These are phyloP conservation scores for Endogone sp. DNA, from an alignment of 192 early-diverging fungal genomes.

Conservation along the genomic window DNA sequence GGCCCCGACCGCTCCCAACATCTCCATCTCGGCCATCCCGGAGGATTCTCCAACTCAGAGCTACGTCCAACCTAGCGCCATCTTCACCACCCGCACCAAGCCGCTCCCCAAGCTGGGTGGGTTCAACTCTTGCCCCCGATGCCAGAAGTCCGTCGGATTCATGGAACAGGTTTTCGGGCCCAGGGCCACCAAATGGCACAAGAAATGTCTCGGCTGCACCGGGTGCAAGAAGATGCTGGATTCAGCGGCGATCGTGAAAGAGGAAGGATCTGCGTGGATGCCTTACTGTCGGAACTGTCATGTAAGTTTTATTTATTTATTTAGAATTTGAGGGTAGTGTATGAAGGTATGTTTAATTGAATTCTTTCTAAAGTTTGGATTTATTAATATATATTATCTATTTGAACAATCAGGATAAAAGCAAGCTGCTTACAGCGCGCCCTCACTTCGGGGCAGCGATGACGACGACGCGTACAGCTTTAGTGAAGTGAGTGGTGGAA, in stretches of 20 bases:
- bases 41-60: constrained; percentile 9
- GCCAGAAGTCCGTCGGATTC: constrained; percentile 37
- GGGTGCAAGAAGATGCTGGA: constrained; percentile 47
- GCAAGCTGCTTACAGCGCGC: too few species aligned
- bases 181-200: constrained; percentile 46
- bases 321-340: too few species aligned
- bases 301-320: too few species aligned
- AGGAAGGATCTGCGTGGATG: constrained; percentile 24
- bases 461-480: too few species aligned
- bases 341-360: too few species aligned
- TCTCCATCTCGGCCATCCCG: background rate
- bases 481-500: too few species aligned
- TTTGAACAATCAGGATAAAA: too few species aligned
- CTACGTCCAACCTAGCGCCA: constrained; percentile 11
- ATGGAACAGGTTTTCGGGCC: constrained; percentile 49
- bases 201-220: constrained; percentile 44
- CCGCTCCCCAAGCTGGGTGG: constrained; percentile 45
- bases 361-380: too few species aligned
- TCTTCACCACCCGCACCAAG: constrained; percentile 32
- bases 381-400: too few species aligned
- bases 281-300: constrained; percentile 41
- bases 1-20: constrained; percentile 13
- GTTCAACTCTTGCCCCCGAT: constrained; percentile 39
- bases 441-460: too few species aligned
- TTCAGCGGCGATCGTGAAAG: constrained; percentile 36